phyloP scores from a whole-genome alignment of 2,329 filamentous ascomycete genomes.

The Diplodia mutila region DNA sequence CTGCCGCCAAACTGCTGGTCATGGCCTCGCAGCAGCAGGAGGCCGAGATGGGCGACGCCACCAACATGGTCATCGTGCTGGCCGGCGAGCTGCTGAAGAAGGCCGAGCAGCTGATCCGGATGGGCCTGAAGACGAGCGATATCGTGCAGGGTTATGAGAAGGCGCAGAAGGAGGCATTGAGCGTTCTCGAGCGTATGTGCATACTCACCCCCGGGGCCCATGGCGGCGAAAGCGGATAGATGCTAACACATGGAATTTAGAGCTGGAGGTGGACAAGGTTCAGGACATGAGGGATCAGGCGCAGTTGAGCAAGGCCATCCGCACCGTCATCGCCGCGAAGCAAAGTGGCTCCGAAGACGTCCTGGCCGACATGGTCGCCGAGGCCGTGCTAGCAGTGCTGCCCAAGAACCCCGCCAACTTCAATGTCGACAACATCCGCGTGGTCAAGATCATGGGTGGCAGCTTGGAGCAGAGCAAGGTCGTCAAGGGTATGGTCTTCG shows the following conservation, averaged over 20 bases:
- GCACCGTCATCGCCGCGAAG: conserved; percentile 94
- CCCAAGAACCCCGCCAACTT: conserved; percentile 96
- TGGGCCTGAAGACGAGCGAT: conserved; percentile 98
- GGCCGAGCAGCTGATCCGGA: conserved; percentile 91
- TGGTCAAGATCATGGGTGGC: conserved; percentile 99
- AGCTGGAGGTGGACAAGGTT: conserved; percentile 88
- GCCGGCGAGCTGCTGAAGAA: conserved; percentile 95
- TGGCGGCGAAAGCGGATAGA: neutral
- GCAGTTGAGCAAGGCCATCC: conserved; percentile 92
- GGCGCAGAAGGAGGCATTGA: conserved; percentile 85
- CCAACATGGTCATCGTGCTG: conserved; percentile 94
- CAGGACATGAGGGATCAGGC: conserved; percentile 77
- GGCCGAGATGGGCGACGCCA: conserved; percentile 97
- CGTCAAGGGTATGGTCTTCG: conserved; percentile 98
- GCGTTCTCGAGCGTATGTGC: conserved; percentile 71
- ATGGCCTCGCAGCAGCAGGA: conserved; percentile 99
- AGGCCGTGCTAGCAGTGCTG: conserved; percentile 81
- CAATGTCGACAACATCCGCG: conserved; percentile 98
- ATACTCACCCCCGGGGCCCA: neutral
- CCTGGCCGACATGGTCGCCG: conserved; percentile 83
- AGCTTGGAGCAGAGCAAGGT: conserved; percentile 92
- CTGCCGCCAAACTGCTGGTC: conserved; percentile 93
- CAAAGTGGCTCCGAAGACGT: conserved; percentile 92
- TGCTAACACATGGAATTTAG: conserved; percentile 42
- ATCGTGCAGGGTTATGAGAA: conserved; percentile 95